Evolutionary conservation across 371 early-diverging fungal genomes (phyloP).

Genomic region (Mortierella polycephala): DNA sequence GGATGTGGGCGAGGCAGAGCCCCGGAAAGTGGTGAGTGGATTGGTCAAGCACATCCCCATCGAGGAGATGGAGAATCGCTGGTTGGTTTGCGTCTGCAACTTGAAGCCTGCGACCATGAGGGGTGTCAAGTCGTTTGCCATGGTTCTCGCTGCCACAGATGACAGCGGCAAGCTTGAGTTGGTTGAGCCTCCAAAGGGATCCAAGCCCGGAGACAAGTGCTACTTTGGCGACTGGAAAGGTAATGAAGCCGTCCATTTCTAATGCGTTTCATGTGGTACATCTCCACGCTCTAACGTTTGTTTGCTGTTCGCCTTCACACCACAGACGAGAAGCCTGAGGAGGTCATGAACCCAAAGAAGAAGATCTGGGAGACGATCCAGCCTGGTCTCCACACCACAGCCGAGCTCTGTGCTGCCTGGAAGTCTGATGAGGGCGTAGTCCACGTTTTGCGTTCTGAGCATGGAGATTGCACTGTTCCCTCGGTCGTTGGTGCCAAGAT

Average conservation of each 20-base stretch:
- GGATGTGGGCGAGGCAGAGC: conserved; percentile 89
- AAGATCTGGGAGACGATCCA: conserved; percentile 97
- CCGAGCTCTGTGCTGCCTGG: conserved; percentile 83
- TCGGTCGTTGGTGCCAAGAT: conserved; percentile 77
- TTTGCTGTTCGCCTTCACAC: not conserved
- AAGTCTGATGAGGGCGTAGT: conserved; percentile 70
- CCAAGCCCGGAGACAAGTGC: conserved; percentile 91
- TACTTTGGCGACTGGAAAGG: conserved; percentile 91
- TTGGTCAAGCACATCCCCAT: conserved; percentile 91
- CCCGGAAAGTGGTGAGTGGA: conserved; percentile 92
- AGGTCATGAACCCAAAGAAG: conserved; percentile 95
- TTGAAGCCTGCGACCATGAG: conserved; percentile 97
- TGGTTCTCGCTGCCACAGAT: conserved; percentile 94
- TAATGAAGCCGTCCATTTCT: not conserved
- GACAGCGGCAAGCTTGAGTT: conserved; percentile 92
- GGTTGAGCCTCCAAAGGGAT: conserved; percentile 86
- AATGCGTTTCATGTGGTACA: not conserved
- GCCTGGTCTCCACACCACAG: conserved; percentile 89
- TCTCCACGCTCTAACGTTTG: not conserved
- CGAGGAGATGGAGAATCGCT: conserved; percentile 81
- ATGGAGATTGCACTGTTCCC: conserved; percentile 65
- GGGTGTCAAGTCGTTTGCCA: conserved; percentile 93
- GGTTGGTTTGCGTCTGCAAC: conserved; percentile 75
- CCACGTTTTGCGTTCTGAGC: conserved; percentile 69
- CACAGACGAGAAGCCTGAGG: conserved; percentile 79